phyloP scores from a whole-genome alignment of 108 stramenopile genomes.

The Fragilaria radians region DNA sequence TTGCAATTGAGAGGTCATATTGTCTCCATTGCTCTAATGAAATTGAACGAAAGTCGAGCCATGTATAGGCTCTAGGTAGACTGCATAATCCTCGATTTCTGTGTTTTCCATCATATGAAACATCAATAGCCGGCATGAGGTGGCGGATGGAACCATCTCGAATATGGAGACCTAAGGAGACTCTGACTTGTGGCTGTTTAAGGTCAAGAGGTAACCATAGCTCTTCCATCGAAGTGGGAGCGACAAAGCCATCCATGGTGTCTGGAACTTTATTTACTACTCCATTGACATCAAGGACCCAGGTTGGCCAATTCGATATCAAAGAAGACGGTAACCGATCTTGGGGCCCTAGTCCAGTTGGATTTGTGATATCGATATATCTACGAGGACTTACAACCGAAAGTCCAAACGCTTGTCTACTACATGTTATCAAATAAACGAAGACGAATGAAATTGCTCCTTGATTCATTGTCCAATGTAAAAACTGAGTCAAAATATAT shows the following conservation, averaged over 20 bases:
- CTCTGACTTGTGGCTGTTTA: constrained; percentile 15
- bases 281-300: not conserved
- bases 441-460: too few species aligned
- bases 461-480: too few species aligned
- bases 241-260: constrained; percentile 21
- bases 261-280: constrained; percentile 1
- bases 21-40: constrained; percentile 5
- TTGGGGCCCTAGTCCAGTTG: too few species aligned
- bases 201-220: constrained; percentile 27
- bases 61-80: constrained; percentile 23
- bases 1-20: constrained; percentile 4
- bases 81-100: constrained; percentile 31
- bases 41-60: constrained; percentile 29
- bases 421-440: too few species aligned
- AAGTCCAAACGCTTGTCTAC: too few species aligned
- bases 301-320: not conserved
- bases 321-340: too few species aligned
- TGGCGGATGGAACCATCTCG: constrained; percentile 25
- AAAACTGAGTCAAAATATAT: too few species aligned
- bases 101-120: constrained; percentile 12
- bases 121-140: constrained; percentile 28
- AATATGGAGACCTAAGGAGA: constrained; percentile 28
- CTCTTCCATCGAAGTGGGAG: constrained; percentile 18
- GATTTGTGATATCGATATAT: too few species aligned
- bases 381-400: too few species aligned